phyloP scores from a whole-genome alignment of 2,329 filamentous ascomycete genomes.

The Aspergillus sp. region DNA sequence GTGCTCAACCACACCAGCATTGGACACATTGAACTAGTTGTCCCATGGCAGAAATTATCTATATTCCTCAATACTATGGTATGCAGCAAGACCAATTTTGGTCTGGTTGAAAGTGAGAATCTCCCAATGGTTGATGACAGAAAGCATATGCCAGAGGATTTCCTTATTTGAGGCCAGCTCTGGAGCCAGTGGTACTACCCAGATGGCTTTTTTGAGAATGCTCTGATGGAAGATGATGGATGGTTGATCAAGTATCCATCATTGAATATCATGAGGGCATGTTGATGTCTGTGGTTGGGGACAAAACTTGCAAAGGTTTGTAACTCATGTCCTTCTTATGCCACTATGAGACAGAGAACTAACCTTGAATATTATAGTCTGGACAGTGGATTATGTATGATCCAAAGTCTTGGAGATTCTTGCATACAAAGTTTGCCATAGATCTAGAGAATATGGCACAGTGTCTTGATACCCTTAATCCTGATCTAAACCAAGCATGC shows the following conservation, averaged over 20 bases:
- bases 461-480: too few species aligned
- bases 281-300: conserved; percentile 47
- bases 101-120: conserved; percentile 26
- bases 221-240: conserved; percentile 48
- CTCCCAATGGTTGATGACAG: conserved; percentile 38
- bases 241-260: conserved; percentile 44
- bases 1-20: conserved; percentile 29
- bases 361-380: conserved; percentile 24
- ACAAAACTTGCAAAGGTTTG: conserved; percentile 36
- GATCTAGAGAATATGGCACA: conserved; percentile 15
- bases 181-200: conserved; percentile 46
- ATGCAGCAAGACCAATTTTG: conserved; percentile 29
- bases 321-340: conserved; percentile 1
- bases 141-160: too few species aligned
- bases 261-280: conserved; percentile 40
- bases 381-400: conserved; percentile 35
- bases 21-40: conserved; percentile 33
- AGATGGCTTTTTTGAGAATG: conserved; percentile 42
- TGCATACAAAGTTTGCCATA: conserved; percentile 22
- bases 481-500: too few species aligned
- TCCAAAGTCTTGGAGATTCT: conserved; percentile 20
- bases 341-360: conserved; percentile 5
- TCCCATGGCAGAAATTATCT: conserved; percentile 46
- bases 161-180: conserved; percentile 47
- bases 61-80: conserved; percentile 48